Conservation (phyloP, 768 basidiomycete species). For the Leccinum boreale region DNA sequence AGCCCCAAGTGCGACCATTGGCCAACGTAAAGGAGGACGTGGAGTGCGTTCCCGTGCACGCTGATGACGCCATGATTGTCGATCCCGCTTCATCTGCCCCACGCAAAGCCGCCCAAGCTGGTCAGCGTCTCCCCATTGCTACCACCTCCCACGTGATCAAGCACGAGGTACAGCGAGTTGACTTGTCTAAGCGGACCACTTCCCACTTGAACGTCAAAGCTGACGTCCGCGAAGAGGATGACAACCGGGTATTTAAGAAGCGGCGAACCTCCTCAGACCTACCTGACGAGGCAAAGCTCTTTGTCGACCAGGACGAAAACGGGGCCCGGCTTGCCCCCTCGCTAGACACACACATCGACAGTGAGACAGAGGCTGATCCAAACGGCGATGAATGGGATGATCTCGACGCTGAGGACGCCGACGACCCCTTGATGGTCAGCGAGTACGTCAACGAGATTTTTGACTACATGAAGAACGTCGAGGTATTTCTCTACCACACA, state of each 20-base stretch:
- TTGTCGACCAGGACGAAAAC: slow-evolving; percentile 41
- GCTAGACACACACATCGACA: slow-evolving; percentile 40
- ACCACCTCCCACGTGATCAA: slow-evolving; percentile 20
- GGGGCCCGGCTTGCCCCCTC: slow-evolving; percentile 37
- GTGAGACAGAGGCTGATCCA: slow-evolving; percentile 62
- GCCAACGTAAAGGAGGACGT: slow-evolving; percentile 29
- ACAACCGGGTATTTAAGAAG: slow-evolving; percentile 65
- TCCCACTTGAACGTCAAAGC: slow-evolving; percentile 31
- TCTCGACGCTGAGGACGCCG: slow-evolving; percentile 85
- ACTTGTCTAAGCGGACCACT: slow-evolving; percentile 32
- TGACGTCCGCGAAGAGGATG: slow-evolving; percentile 51
- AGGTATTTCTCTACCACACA: slow-evolving; percentile 47
- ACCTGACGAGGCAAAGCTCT: slow-evolving; percentile 41
- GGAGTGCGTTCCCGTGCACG: slow-evolving; percentile 19
- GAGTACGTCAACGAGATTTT: slow-evolving; percentile 96
- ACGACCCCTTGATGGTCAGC: slow-evolving; percentile 95
- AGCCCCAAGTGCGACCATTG: slow-evolving; percentile 21
- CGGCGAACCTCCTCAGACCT: slow-evolving; percentile 68
- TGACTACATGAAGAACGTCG: slow-evolving; percentile 80
- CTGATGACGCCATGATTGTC: slow-evolving; percentile 54
- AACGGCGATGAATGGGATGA: slow-evolving; percentile 79
- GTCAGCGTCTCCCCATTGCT: slow-evolving; percentile 31
- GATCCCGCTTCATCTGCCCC: slow-evolving; percentile 38
- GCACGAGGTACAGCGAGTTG: slow-evolving; percentile 27
- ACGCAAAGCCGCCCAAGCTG: neutral